These are phyloP conservation scores for Eremochloa ophiuroides DNA, from an alignment of 176 grass and related monocot species.

Conservation along the genomic window DNA sequence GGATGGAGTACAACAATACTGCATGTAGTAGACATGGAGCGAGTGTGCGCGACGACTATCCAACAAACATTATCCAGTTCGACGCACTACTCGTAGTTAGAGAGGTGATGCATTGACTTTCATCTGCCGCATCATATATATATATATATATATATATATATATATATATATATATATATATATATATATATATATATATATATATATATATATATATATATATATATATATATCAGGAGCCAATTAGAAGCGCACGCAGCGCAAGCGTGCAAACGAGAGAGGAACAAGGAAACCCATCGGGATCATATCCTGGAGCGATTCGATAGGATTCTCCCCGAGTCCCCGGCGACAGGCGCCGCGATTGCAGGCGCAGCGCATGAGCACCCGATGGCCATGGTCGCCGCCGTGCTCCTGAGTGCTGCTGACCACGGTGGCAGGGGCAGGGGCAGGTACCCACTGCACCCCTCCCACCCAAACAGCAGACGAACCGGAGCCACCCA, in stretches of 20 bases:
- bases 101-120: background rate
- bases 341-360: slow-evolving; percentile 15
- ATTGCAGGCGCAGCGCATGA: slow-evolving; percentile 32
- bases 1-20: background rate
- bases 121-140: background rate
- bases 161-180: no score
- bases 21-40: background rate
- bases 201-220: no score
- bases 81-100: background rate
- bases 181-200: no score
- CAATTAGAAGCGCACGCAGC: background rate
- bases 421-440: background rate
- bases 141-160: no score
- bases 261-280: background rate
- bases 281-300: background rate
- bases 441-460: no score
- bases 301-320: background rate
- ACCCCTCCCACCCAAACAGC: no score
- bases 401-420: background rate
- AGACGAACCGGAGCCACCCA: no score
- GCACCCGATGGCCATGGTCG: slow-evolving; percentile 31
- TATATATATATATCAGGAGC: no score
- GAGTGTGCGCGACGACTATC: background rate
- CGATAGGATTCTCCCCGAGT: background rate
- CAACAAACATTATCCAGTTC: background rate